Conservation (phyloP, 2,329 filamentous ascomycete species). For the Colletotrichum plurivorum region DNA sequence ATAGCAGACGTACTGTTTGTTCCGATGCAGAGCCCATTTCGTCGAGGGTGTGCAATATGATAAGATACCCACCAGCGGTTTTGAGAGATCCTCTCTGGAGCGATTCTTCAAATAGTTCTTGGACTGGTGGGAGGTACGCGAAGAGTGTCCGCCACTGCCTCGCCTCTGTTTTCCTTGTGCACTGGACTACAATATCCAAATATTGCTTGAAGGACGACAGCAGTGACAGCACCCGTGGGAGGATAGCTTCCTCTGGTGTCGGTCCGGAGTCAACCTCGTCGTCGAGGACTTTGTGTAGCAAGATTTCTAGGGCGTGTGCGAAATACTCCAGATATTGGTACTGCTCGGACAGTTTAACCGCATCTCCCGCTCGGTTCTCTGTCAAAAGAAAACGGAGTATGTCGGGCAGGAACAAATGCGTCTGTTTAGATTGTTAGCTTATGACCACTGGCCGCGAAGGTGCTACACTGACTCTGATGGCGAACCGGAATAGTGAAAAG, state of each 20-base stretch:
- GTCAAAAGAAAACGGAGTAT: slow-evolving; percentile 85
- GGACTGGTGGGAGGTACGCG: slow-evolving; percentile 88
- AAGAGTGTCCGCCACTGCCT: slow-evolving; percentile 96
- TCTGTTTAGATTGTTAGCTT: slow-evolving; percentile 63
- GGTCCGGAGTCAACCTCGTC: slow-evolving; percentile 87
- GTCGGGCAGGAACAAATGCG: slow-evolving; percentile 92
- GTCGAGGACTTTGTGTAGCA: slow-evolving; percentile 93
- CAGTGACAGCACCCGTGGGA: slow-evolving; percentile 75
- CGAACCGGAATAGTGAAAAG: slow-evolving; percentile 91
- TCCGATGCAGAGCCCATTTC: slow-evolving; percentile 79
- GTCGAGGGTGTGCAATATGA: slow-evolving; percentile 89
- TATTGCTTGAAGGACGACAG: slow-evolving; percentile 85
- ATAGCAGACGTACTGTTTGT: slow-evolving; percentile 85
- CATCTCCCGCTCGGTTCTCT: slow-evolving; percentile 82
- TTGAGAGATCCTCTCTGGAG: slow-evolving; percentile 88
- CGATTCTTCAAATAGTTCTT: slow-evolving; percentile 94
- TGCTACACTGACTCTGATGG: slow-evolving; percentile 88
- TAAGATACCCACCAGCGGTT: slow-evolving; percentile 95
- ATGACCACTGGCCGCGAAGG: slow-evolving; percentile 83
- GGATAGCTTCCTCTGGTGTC: slow-evolving; percentile 72
- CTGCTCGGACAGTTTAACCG: slow-evolving; percentile 84
- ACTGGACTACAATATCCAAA: slow-evolving; percentile 95
- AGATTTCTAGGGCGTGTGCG: slow-evolving; percentile 89
- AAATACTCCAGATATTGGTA: slow-evolving; percentile 94
- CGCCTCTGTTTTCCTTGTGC: slow-evolving; percentile 96